These are phyloP conservation scores for Microsporum canis DNA, from an alignment of 2,329 filamentous ascomycete species.

Conservation along the genomic window DNA sequence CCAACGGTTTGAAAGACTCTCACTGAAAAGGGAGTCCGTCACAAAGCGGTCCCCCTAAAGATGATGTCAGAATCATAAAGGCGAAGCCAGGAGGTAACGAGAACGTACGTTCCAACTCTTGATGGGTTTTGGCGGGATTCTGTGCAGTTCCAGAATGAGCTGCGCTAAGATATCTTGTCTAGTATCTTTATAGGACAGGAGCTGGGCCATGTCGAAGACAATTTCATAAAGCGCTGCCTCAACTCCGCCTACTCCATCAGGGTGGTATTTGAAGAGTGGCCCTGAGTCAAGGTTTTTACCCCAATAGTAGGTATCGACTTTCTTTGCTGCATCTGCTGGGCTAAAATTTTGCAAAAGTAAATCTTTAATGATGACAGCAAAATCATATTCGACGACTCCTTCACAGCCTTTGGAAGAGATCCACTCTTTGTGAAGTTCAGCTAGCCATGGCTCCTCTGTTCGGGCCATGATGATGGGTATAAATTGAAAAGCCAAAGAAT, in stretches of 20 bases:
- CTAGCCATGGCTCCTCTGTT: conserved; percentile 5
- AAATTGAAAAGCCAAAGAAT: background rate
- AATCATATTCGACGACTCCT: conserved; percentile 4
- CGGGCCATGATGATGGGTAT: background rate
- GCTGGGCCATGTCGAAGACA: background rate
- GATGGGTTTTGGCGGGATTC: background rate
- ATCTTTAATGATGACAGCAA: conserved; percentile 5
- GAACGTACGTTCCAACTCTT: conserved; percentile 3
- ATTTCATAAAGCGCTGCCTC: background rate
- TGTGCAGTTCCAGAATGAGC: conserved; percentile 5
- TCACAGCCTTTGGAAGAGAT: background rate
- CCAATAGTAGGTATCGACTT: conserved; percentile 7
- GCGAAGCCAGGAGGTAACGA: too few species aligned
- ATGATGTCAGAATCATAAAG: background rate
- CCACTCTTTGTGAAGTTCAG: background rate
- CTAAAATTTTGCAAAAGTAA: background rate
- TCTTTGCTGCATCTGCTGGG: background rate
- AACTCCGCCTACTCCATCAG: background rate
- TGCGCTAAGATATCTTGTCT: conserved; percentile 3
- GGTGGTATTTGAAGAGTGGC: background rate
- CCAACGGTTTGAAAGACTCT: background rate
- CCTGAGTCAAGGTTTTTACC: background rate
- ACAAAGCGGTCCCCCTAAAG: background rate
- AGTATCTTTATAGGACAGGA: conserved; percentile 5
- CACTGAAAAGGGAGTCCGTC: background rate